phyloP scores from a whole-genome alignment of 768 basidiomycete species.

The Symmetrospora coprosmae region DNA sequence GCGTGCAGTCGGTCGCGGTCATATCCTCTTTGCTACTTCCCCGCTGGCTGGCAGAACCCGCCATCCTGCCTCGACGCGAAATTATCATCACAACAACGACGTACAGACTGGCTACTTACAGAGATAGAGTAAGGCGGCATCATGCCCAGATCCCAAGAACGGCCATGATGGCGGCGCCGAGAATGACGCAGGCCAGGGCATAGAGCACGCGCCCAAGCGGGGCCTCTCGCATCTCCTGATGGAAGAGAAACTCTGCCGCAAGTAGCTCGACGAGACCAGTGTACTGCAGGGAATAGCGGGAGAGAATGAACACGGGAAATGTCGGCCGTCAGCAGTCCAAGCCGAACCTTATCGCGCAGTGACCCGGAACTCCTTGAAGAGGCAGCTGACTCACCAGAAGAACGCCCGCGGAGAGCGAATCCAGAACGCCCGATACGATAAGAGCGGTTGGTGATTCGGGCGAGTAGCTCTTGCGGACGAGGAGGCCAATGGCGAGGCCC shows the following conservation, averaged over 20 bases:
- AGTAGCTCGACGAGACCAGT: constrained; percentile 77
- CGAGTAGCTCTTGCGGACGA: constrained; percentile 51
- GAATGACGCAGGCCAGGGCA: constrained; percentile 45
- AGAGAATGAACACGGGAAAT: constrained; percentile 38
- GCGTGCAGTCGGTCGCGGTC: too few relatives aligned
- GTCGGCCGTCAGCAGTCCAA: background rate
- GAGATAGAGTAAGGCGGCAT: background rate
- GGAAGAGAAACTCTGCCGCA: constrained; percentile 90
- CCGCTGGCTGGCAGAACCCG: too few relatives aligned
- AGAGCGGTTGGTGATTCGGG: constrained; percentile 58
- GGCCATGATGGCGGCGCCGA: constrained; percentile 75
- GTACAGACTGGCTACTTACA: too few relatives aligned
- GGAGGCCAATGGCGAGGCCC: constrained; percentile 40
- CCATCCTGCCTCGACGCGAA: too few relatives aligned
- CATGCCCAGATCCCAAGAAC: too few relatives aligned
- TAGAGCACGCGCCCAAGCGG: constrained; percentile 46
- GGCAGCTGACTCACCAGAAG: constrained; percentile 37
- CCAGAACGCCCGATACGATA: constrained; percentile 71
- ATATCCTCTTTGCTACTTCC: too few relatives aligned
- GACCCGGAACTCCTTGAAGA: background rate
- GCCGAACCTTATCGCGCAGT: too few relatives aligned
- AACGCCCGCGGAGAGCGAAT: constrained; percentile 73
- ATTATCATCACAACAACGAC: too few relatives aligned
- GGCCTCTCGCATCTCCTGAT: constrained; percentile 48
- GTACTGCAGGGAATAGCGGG: background rate